phyloP scores from a whole-genome alignment of 2,329 filamentous ascomycete genomes.

The Teratosphaeria zuluensis region DNA sequence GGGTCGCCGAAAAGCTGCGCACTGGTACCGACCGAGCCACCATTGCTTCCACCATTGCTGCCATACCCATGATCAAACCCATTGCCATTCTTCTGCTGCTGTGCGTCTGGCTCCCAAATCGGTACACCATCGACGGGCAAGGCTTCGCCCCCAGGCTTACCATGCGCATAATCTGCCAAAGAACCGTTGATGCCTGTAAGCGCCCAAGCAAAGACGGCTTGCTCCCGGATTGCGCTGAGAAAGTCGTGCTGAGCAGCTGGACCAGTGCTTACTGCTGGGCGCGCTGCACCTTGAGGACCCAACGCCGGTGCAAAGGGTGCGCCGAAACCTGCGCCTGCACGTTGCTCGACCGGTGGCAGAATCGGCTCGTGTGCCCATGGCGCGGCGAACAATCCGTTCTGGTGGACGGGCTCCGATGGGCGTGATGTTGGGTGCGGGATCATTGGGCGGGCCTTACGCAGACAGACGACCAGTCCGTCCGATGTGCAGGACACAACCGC shows the following conservation, averaged over 20 bases:
- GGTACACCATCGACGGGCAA: slow-evolving; percentile 52
- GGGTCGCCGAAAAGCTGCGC: slow-evolving; percentile 14
- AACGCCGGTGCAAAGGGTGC: slow-evolving; percentile 28
- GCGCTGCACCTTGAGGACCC: slow-evolving; percentile 21
- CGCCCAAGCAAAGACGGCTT: slow-evolving; percentile 82
- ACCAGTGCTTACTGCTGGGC: slow-evolving; percentile 23
- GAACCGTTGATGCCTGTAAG: slow-evolving; percentile 71
- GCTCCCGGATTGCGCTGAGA: slow-evolving; percentile 72
- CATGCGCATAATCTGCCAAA: slow-evolving; percentile 54
- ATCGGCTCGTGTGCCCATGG: slow-evolving; percentile 68
- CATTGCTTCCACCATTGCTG: slow-evolving; percentile 1
- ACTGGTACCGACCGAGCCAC: not conserved
- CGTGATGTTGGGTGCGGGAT: slow-evolving; percentile 50
- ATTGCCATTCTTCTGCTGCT: not conserved
- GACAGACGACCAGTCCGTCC: slow-evolving; percentile 73
- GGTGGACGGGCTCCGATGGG: slow-evolving; percentile 36
- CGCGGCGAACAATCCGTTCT: slow-evolving; percentile 62
- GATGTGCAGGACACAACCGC: slow-evolving; percentile 88
- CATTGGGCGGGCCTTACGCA: slow-evolving; percentile 62
- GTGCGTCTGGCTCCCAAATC: slow-evolving; percentile 43
- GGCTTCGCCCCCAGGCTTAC: slow-evolving; percentile 53
- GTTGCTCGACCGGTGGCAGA: slow-evolving; percentile 30
- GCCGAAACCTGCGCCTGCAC: slow-evolving; percentile 18
- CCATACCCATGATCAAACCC: not conserved
- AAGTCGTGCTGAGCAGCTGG: slow-evolving; percentile 47